Evolutionary conservation across 83 land plant genomes (phyloP).

Genomic region (Picea mariana): DNA sequence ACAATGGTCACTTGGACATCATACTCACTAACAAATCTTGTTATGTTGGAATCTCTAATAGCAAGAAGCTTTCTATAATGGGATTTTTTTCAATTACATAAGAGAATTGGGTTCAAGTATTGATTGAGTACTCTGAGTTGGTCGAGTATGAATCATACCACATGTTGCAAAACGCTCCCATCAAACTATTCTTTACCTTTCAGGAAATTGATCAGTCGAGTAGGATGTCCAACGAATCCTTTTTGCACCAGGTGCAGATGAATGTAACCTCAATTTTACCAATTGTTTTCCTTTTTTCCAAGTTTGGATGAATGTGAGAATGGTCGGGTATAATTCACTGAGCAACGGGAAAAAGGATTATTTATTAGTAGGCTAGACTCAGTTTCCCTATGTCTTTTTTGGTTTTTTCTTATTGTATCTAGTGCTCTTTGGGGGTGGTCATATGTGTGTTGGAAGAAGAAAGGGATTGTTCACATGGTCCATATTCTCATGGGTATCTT

Average conservation of each 20-base stretch:
- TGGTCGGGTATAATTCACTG: constrained; percentile 36
- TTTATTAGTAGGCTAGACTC: constrained; percentile 31
- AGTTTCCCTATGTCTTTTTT: constrained; percentile 34
- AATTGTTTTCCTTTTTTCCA: constrained; percentile 28
- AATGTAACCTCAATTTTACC: constrained; percentile 38
- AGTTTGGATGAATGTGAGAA: constrained; percentile 38
- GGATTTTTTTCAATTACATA: constrained; percentile 20
- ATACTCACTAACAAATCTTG: constrained; percentile 15
- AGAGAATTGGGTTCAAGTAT: constrained; percentile 10
- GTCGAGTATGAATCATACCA: not conserved
- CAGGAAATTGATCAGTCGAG: not conserved
- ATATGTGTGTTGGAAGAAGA: constrained; percentile 20
- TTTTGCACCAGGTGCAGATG: constrained; percentile 17
- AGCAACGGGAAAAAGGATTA: constrained; percentile 30
- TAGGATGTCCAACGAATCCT: not conserved
- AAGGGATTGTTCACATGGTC: constrained; percentile 22
- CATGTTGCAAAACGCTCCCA: not conserved
- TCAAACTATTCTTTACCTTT: not conserved
- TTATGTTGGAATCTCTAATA: not conserved
- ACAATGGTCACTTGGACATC: constrained; percentile 28
- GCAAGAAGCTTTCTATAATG: constrained; percentile 11
- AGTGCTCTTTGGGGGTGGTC: constrained; percentile 22
- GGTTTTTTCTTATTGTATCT: constrained; percentile 17
- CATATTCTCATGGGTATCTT: constrained; percentile 47
- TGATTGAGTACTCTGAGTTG: constrained; percentile 16